These are phyloP conservation scores for Desmodesmus armatus DNA, from an alignment of 139 green algal species.

Conservation along the genomic window DNA sequence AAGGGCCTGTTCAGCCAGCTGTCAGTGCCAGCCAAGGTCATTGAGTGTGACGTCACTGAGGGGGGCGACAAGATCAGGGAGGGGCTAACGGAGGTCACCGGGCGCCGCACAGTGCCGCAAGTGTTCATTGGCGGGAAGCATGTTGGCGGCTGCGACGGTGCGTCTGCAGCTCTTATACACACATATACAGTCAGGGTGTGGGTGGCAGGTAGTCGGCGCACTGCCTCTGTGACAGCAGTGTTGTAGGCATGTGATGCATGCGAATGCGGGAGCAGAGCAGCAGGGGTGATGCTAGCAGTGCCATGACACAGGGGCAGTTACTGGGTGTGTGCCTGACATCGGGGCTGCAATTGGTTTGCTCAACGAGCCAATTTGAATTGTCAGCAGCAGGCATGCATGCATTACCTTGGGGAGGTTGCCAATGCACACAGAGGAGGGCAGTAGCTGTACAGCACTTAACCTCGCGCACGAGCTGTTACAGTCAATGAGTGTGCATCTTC, in stretches of 20 bases:
- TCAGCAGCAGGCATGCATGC: background rate
- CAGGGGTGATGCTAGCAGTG: background rate
- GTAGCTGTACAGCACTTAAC: background rate
- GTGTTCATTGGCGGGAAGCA: slow-evolving; percentile 71
- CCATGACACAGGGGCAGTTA: background rate
- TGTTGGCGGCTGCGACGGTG: slow-evolving; percentile 83
- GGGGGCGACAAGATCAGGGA: slow-evolving; percentile 1
- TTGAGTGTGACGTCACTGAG: slow-evolving; percentile 66
- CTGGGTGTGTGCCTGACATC: background rate
- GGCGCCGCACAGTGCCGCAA: slow-evolving; percentile 28
- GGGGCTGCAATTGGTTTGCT: background rate
- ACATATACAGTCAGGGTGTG: slow-evolving; percentile 43
- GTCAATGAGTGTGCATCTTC: background rate
- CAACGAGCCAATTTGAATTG: background rate
- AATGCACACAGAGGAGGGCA: background rate
- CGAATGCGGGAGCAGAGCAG: background rate
- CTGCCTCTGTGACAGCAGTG: slow-evolving; percentile 69
- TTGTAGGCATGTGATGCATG: background rate
- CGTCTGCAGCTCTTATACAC: background rate
- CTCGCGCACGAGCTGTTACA: background rate
- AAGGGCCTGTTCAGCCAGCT: slow-evolving; percentile 74
- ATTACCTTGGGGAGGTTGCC: background rate
- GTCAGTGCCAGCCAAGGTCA: slow-evolving; percentile 64
- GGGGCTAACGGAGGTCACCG: slow-evolving; percentile 32
- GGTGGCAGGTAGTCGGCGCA: slow-evolving; percentile 74